Percentiles rank a stretch among this genome's conserved stretches.
phyloP scores from a whole-genome alignment of 1,284 basidiomycete species.

The Jaminaea rosea region DNA sequence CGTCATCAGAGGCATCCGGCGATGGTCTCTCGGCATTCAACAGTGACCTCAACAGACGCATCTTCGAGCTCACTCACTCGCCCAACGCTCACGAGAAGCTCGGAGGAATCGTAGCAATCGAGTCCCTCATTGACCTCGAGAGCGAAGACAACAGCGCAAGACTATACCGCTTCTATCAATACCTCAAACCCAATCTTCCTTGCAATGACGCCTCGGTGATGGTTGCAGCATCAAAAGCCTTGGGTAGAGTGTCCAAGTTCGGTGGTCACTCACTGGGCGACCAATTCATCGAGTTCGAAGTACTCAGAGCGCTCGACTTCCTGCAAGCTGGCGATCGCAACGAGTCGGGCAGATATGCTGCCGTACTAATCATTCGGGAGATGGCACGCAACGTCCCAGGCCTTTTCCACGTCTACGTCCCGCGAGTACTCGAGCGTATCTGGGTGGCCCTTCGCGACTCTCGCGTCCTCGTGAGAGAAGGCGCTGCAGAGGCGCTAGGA shows the following conservation, averaged over 20 bases:
- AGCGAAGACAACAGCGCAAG: conserved; percentile 52
- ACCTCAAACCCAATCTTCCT: conserved; percentile 74
- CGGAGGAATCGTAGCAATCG: conserved; percentile 72
- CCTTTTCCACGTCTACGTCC: conserved; percentile 43
- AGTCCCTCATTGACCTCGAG: conserved; percentile 48
- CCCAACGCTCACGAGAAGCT: conserved; percentile 65
- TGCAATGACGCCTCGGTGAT: conserved; percentile 76
- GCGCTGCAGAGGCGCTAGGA: conserved; percentile 43
- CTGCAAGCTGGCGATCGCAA: conserved; percentile 52
- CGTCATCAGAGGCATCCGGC: conserved; percentile 37
- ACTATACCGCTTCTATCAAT: conserved; percentile 82
- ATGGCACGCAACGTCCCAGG: conserved; percentile 43
- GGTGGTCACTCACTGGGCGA: conserved; percentile 74
- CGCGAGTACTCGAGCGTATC: conserved; percentile 40
- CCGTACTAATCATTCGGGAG: conserved; percentile 46
- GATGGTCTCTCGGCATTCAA: conserved; percentile 37
- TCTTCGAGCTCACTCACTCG: conserved; percentile 75
- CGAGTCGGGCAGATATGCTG: conserved; percentile 46
- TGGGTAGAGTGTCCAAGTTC: conserved; percentile 70
- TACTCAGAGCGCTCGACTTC: conserved; percentile 68
- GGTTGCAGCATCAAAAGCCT: conserved; percentile 74
- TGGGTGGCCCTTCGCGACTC: conserved; percentile 45
- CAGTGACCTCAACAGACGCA: conserved; percentile 58
- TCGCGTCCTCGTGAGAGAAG: conserved; percentile 35
- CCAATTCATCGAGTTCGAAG: conserved; percentile 74